A percentile compares a stretch with the other conserved stretches of the same genome.
Conservation (phyloP, 768 basidiomycete species). For the Rhizopogon salebrosus region DNA sequence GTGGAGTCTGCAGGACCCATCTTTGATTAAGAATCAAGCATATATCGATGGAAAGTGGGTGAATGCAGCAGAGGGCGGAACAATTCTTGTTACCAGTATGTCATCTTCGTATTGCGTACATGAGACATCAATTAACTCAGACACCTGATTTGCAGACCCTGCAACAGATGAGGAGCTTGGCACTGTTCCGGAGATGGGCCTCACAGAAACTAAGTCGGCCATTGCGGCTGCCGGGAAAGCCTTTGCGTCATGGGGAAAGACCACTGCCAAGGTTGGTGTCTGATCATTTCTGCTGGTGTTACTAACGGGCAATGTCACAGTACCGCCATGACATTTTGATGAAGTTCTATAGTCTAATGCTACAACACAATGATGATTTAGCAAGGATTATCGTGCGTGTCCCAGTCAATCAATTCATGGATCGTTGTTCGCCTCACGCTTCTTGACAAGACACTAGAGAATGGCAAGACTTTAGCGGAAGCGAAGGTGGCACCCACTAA, state of each 20-base stretch:
- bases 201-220: constrained; percentile 78
- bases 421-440: constrained; percentile 6
- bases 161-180: constrained; percentile 82
- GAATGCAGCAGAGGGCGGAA: constrained; percentile 68
- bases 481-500: constrained; percentile 50
- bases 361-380: constrained; percentile 82
- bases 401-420: neutral
- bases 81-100: constrained; percentile 74
- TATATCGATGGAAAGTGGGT: constrained; percentile 86
- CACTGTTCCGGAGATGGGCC: constrained; percentile 83
- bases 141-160: constrained; percentile 57
- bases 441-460: constrained; percentile 74
- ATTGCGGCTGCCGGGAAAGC: constrained; percentile 78
- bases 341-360: constrained; percentile 76
- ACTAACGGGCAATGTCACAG: constrained; percentile 28
- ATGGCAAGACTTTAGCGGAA: constrained; percentile 87
- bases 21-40: constrained; percentile 68
- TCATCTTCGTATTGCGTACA: constrained; percentile 6
- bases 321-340: constrained; percentile 78
- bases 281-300: neutral
- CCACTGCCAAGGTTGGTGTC: constrained; percentile 73
- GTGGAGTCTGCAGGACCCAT: constrained; percentile 76
- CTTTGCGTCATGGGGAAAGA: constrained; percentile 81
- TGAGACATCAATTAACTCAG: neutral
- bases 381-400: constrained; percentile 73